Conservation (phyloP, 164 flowering plant genomes). For the Liriodendron chinense region DNA sequence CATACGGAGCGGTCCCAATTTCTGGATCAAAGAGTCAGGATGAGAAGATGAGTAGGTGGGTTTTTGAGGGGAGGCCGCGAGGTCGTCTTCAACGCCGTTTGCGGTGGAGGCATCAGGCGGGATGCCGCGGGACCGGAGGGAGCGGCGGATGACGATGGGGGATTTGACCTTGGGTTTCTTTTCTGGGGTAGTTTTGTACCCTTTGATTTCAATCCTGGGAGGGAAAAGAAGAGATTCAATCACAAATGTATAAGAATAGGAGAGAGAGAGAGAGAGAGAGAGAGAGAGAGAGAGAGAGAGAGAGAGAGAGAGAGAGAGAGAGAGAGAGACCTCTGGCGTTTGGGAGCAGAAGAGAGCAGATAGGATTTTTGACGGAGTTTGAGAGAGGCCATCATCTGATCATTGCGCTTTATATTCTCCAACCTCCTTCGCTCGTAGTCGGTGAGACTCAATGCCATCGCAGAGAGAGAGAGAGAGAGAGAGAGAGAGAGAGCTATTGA, state of each 20-base stretch:
- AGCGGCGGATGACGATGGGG: slow-evolving; percentile 56
- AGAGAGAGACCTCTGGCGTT: slow-evolving; percentile 43
- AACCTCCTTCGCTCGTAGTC: slow-evolving; percentile 77
- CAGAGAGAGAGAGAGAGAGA: slow-evolving; percentile 11
- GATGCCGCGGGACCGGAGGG: slow-evolving; percentile 64
- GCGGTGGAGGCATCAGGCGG: slow-evolving; percentile 39
- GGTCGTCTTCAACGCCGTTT: slow-evolving; percentile 26
- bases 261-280: slow-evolving; percentile 5
- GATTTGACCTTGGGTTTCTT: slow-evolving; percentile 49
- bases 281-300: slow-evolving; percentile 12
- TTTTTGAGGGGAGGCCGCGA: slow-evolving; percentile 9
- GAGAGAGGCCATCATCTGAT: slow-evolving; percentile 61
- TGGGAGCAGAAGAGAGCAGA: slow-evolving; percentile 40
- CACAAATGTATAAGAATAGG: background rate
- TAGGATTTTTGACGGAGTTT: slow-evolving; percentile 41
- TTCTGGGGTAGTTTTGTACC: slow-evolving; percentile 29
- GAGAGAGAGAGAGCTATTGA: background rate
- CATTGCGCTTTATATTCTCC: slow-evolving; percentile 66
- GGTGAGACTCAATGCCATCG: slow-evolving; percentile 50
- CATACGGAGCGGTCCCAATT: slow-evolving; percentile 41
- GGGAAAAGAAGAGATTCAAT: background rate
- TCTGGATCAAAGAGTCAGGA: background rate
- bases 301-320: slow-evolving; percentile 10
- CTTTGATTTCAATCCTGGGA: slow-evolving; percentile 44
- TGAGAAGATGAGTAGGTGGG: background rate